phyloP scores from a whole-genome alignment of 1,284 basidiomycete species.

The Leccinum glutinopallens region DNA sequence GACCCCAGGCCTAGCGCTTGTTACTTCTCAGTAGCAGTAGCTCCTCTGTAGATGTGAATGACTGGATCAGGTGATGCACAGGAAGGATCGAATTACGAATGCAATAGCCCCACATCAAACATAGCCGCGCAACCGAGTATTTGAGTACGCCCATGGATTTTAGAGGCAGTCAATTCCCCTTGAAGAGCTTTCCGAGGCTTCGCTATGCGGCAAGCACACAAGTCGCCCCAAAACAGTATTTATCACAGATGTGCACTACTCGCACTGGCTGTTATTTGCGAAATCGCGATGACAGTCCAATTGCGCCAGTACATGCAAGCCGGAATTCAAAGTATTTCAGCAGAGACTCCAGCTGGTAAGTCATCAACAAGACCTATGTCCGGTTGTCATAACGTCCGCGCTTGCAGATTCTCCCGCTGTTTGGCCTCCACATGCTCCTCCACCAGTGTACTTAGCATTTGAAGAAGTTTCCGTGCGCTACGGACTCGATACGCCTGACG shows the following conservation, averaged over 20 bases:
- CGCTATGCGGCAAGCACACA: not conserved
- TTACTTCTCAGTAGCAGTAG: not conserved
- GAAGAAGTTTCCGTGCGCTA: slow-evolving; percentile 4
- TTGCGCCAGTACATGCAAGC: slow-evolving; percentile 8
- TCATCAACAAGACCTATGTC: not conserved
- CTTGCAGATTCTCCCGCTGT: slow-evolving; percentile 1
- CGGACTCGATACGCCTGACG: not conserved
- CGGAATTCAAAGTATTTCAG: not conserved
- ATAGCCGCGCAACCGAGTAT: slow-evolving; percentile 1
- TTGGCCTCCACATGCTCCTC: not conserved
- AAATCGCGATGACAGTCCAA: slow-evolving; percentile 3
- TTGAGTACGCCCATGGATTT: not conserved
- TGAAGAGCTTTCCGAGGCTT: not conserved
- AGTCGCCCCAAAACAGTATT: not conserved
- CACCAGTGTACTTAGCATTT: slow-evolving; percentile 2
- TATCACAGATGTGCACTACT: not conserved
- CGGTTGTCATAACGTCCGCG: not conserved
- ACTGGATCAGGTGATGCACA: not conserved
- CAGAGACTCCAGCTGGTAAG: not conserved
- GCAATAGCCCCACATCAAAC: not conserved
- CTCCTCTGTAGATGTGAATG: not conserved
- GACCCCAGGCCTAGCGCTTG: not conserved
- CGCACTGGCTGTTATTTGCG: slow-evolving; percentile 5
- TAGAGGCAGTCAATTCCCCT: not conserved
- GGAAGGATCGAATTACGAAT: not conserved